Evolutionary conservation across 129 eudicot species (phyloP).

Genomic region (Silybum marianum): DNA sequence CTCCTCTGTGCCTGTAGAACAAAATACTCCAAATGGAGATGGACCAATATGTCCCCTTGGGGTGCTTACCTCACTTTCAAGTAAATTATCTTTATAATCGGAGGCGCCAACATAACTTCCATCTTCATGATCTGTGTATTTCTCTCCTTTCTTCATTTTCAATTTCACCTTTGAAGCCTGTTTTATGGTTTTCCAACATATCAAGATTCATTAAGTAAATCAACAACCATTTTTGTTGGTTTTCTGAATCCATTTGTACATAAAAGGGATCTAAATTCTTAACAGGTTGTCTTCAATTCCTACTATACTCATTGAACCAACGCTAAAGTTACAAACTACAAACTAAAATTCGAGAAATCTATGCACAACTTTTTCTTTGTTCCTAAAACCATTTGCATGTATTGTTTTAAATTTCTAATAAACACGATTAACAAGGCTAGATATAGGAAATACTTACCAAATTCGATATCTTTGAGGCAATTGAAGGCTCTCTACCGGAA

Average conservation of each 20-base stretch:
- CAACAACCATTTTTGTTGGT: not conserved
- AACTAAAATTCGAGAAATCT: not conserved
- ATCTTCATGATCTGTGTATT: too few species aligned
- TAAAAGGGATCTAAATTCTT: not conserved
- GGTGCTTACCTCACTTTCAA: conserved; percentile 49
- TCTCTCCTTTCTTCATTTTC: conserved; percentile 54
- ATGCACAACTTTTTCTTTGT: not conserved
- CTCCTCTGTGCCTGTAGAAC: conserved; percentile 37
- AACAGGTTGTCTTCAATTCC: not conserved
- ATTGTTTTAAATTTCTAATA: too few species aligned
- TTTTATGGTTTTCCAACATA: not conserved
- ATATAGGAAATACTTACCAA: not conserved
- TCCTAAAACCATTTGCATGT: not conserved
- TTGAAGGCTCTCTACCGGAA: not conserved
- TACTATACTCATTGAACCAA: not conserved
- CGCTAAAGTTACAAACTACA: not conserved
- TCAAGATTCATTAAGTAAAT: not conserved
- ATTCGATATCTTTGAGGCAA: conserved; percentile 4
- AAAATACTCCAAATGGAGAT: conserved; percentile 50
- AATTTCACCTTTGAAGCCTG: conserved; percentile 71
- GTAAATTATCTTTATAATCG: conserved; percentile 2
- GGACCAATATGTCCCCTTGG: conserved; percentile 56
- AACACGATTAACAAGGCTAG: too few species aligned
- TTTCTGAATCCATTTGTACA: not conserved
- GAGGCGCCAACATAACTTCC: too few species aligned